A percentile compares a stretch with the other conserved stretches of the same genome.
phyloP scores from a whole-genome alignment of 2,329 filamentous ascomycete genomes.

The Diplocarpon rosae region DNA sequence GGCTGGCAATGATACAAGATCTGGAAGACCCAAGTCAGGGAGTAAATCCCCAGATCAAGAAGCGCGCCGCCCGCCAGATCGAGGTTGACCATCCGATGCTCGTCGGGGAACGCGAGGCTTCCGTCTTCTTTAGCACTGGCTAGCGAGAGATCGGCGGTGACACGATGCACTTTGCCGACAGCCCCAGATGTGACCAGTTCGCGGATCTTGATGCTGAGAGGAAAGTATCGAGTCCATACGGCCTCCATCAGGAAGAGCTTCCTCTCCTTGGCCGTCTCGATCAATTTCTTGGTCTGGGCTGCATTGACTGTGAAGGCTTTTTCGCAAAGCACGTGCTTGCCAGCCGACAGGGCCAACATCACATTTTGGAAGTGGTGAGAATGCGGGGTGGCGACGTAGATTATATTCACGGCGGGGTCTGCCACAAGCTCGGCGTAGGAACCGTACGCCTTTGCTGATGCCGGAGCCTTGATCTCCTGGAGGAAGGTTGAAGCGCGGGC shows the following conservation, averaged over 20 bases:
- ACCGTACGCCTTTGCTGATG: slow-evolving; percentile 50
- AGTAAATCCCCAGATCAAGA: slow-evolving; percentile 60
- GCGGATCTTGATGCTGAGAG: slow-evolving; percentile 47
- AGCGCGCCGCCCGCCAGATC: slow-evolving; percentile 57
- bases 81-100: slow-evolving; percentile 56
- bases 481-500: slow-evolving; percentile 52
- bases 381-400: slow-evolving; percentile 63
- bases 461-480: slow-evolving; percentile 41
- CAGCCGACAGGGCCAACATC: slow-evolving; percentile 51
- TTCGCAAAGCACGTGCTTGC: slow-evolving; percentile 61
- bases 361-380: slow-evolving; percentile 64
- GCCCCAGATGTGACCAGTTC: slow-evolving; percentile 33
- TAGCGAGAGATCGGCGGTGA: slow-evolving; percentile 32
- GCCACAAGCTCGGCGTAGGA: slow-evolving; percentile 55
- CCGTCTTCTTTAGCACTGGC: slow-evolving; percentile 40
- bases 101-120: slow-evolving; percentile 31
- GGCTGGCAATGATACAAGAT: slow-evolving; percentile 57
- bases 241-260: slow-evolving; percentile 52
- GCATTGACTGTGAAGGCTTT: slow-evolving; percentile 64
- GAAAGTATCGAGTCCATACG: slow-evolving; percentile 63
- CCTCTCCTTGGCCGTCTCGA: slow-evolving; percentile 49
- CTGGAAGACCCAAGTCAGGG: slow-evolving; percentile 61
- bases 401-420: slow-evolving; percentile 53
- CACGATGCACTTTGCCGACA: slow-evolving; percentile 35
- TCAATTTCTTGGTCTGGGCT: slow-evolving; percentile 47